Conservation (phyloP, 306 rosid species). For the Prunus davidiana region DNA sequence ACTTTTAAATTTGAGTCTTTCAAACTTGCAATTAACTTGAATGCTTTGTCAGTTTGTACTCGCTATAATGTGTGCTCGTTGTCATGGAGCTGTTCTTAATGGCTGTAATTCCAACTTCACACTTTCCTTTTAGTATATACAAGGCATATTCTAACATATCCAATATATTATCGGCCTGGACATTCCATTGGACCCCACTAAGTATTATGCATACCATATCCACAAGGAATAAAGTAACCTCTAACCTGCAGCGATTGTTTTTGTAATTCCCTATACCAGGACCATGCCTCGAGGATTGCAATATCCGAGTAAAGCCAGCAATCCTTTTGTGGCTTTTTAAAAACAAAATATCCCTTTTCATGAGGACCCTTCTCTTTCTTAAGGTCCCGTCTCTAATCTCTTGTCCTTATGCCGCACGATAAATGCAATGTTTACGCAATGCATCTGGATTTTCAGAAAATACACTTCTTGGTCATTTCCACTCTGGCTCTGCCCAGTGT, state of each 20-base stretch:
- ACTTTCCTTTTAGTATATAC: not conserved
- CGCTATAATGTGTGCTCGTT: not conserved
- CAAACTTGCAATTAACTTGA: not conserved
- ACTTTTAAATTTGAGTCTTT: not conserved
- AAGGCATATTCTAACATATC: not conserved
- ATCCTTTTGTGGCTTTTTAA: not conserved
- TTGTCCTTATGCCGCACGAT: not conserved
- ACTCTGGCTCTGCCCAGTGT: not conserved
- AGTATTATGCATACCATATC: not conserved
- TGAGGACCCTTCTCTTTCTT: not conserved
- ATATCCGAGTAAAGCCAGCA: not conserved
- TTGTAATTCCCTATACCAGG: conserved; percentile 12
- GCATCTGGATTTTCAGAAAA: not conserved
- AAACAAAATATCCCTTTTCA: not conserved
- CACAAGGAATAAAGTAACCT: not conserved
- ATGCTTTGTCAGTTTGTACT: not conserved
- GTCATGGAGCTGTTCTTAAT: not conserved
- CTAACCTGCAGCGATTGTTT: not conserved
- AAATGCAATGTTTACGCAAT: not conserved
- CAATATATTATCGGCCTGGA: not conserved
- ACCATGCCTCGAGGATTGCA: conserved; percentile 18
- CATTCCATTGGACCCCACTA: not conserved
- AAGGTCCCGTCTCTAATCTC: not conserved
- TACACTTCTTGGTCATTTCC: not conserved
- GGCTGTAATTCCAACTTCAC: not conserved